Evolutionary conservation across 768 basidiomycete species (phyloP).

Genomic region (Mrakia gelida): DNA sequence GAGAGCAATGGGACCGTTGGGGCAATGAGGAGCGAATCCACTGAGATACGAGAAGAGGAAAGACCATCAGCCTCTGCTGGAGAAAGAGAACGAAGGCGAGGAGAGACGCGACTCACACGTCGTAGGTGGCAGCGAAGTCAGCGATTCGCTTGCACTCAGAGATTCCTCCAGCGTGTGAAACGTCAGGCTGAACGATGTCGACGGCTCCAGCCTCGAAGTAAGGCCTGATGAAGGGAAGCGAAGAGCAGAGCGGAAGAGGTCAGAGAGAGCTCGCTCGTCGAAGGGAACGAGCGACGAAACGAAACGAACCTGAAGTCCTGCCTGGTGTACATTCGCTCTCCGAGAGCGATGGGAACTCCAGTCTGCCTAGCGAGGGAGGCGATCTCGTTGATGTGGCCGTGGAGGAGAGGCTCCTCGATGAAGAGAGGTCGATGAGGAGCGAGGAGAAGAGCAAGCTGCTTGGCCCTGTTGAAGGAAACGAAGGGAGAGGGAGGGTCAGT

Average conservation of each 20-base stretch:
- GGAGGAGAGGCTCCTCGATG: slow-evolving; percentile 62
- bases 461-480: slow-evolving; percentile 51
- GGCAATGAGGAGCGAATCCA: slow-evolving; percentile 66
- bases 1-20: slow-evolving; percentile 64
- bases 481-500: slow-evolving; percentile 50
- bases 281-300: neutral
- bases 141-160: slow-evolving; percentile 58
- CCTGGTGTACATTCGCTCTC: slow-evolving; percentile 46
- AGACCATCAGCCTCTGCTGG: slow-evolving; percentile 40
- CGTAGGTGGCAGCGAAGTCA: slow-evolving; percentile 61
- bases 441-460: slow-evolving; percentile 59
- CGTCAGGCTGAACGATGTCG: slow-evolving; percentile 67
- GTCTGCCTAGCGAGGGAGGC: slow-evolving; percentile 56
- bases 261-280: neutral
- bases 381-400: slow-evolving; percentile 59
- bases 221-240: slow-evolving; percentile 48
- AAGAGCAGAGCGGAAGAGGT: neutral
- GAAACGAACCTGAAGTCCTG: slow-evolving; percentile 50
- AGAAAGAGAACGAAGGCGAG: neutral
- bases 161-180: slow-evolving; percentile 49
- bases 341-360: slow-evolving; percentile 56
- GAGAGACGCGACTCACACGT: slow-evolving; percentile 37
- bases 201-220: slow-evolving; percentile 50
- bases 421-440: slow-evolving; percentile 62
- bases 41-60: neutral